Conservation (phyloP, 1,139 yeast genomes). For the Nadsonia commutata region DNA sequence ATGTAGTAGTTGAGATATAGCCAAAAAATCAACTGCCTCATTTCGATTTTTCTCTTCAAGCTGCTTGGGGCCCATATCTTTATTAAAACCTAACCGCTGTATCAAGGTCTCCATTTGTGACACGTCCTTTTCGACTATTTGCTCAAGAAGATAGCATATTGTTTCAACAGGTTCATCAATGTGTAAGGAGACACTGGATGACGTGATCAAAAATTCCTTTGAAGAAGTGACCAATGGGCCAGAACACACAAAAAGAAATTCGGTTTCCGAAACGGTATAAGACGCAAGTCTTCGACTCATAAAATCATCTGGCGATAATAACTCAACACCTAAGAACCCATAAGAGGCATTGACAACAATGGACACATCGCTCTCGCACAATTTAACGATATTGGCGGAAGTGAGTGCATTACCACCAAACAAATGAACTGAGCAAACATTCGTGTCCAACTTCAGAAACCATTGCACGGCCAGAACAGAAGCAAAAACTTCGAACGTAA, state of each 20-base stretch:
- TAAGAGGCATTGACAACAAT: background rate
- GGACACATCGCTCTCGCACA: background rate
- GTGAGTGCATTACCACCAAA: background rate
- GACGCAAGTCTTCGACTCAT: background rate
- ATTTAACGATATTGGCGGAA: background rate
- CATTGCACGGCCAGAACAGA: background rate
- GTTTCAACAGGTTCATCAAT: background rate
- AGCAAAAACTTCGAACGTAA: background rate
- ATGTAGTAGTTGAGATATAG: background rate
- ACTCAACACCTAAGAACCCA: background rate
- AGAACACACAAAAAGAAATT: background rate
- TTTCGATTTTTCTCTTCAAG: too few relatives aligned
- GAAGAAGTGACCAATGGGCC: background rate
- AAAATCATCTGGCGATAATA: background rate
- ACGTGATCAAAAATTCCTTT: background rate
- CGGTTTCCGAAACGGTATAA: background rate
- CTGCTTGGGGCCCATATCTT: too few relatives aligned
- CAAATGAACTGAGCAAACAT: background rate
- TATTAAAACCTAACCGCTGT: too few relatives aligned
- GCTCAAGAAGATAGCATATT: background rate
- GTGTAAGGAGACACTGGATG: background rate
- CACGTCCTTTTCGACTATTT: background rate
- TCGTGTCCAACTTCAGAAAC: background rate
- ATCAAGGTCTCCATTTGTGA: background rate
- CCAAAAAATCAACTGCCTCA: background rate